Evolutionary conservation across 257 asterid genomes (phyloP).

Genomic region (Solanum pennellii): DNA sequence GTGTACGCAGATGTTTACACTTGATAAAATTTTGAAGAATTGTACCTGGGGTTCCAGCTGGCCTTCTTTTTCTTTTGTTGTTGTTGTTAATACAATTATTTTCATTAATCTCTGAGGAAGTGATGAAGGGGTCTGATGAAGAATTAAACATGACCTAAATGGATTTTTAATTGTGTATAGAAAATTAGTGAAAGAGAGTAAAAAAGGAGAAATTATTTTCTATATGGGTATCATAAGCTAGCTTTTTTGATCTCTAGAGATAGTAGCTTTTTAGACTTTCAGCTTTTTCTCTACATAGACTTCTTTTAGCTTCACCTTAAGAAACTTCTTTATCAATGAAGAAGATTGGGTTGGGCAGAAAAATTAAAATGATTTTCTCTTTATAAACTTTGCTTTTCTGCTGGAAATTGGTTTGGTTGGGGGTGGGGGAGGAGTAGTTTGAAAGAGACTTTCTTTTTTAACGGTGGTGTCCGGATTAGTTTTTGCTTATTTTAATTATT

Average conservation of each 20-base stretch:
- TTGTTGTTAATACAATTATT: neutral
- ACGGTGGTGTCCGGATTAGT: neutral
- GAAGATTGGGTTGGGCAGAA: conserved; percentile 1
- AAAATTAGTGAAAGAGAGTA: neutral
- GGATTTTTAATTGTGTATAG: neutral
- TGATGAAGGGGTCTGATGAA: conserved; percentile 13
- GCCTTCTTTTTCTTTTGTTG: conserved; percentile 15
- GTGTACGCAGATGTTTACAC: no score
- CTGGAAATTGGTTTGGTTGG: neutral
- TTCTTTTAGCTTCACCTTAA: neutral
- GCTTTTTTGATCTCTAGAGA: neutral
- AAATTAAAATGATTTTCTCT: neutral
- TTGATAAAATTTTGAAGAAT: neutral
- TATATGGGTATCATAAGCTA: conserved; percentile 17
- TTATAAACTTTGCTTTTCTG: neutral
- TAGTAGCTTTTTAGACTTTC: conserved; percentile 22
- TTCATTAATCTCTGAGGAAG: conserved; percentile 13
- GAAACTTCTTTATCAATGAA: conserved; percentile 12
- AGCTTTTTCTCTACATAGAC: conserved; percentile 4
- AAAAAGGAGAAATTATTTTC: neutral
- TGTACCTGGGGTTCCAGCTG: conserved; percentile 28
- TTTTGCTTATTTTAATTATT: neutral
- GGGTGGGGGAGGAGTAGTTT: neutral
- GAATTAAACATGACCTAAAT: conserved; percentile 18
- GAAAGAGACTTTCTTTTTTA: neutral